These are phyloP conservation scores for Thymus quinquecostatus DNA, from an alignment of 257 asterid genomes.

Conservation along the genomic window DNA sequence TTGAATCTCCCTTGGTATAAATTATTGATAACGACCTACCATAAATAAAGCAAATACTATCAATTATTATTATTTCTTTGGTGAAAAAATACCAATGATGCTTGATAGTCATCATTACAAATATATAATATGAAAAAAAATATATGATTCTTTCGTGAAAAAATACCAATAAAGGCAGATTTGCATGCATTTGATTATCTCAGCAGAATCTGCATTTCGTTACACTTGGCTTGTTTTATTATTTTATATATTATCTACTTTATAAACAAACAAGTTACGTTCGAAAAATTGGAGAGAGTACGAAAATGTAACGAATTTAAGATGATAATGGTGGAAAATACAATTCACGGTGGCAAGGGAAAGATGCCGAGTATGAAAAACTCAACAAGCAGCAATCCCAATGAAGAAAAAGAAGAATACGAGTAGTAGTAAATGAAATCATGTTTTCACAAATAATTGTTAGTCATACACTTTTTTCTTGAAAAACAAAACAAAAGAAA, in stretches of 20 bases:
- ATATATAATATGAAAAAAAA: not conserved
- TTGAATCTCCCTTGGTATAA: not conserved
- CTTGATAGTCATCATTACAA: not conserved
- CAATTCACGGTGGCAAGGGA: slow-evolving; percentile 1
- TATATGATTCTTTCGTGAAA: not conserved
- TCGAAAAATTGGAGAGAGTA: not conserved
- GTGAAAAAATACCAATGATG: not conserved
- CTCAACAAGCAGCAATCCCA: slow-evolving; percentile 39
- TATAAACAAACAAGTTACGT: too few species aligned
- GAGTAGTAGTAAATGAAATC: not conserved
- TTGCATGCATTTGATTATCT: not conserved
- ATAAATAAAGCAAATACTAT: not conserved
- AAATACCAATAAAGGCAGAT: not conserved
- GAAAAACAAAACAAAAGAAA: slow-evolving; percentile 36
- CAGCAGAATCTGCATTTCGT: too few species aligned
- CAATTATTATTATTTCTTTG: not conserved
- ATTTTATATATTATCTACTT: too few species aligned
- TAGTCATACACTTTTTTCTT: slow-evolving; percentile 34
- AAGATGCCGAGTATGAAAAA: slow-evolving; percentile 21
- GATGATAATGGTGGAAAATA: not conserved
- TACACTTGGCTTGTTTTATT: too few species aligned
- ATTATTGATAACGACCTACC: not conserved
- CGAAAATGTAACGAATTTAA: too few species aligned
- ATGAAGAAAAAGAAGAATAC: slow-evolving; percentile 22
- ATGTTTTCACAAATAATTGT: slow-evolving; percentile 36